Base-by-base conservation (phyloP, 768 basidiomycete genomes). In the Leucocoprinus leucothites region DNA sequence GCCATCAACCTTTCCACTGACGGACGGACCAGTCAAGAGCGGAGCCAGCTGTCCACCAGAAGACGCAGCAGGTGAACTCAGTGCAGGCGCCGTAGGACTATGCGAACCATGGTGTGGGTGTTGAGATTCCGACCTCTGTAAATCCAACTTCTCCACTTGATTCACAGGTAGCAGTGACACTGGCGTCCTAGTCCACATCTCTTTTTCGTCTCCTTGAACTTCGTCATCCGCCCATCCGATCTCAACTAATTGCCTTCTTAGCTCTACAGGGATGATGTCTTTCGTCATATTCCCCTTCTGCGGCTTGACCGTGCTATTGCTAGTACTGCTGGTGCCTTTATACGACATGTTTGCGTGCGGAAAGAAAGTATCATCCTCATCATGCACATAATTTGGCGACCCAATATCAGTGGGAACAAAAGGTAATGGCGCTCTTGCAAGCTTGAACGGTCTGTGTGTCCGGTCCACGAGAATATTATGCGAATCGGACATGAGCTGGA, bases 351-450 rank as follows among this genome's bases (percentile, higher is more conserved):
- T 34, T 34, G 31, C 31, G 31, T n/a, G n/a, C n/a, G n/a, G n/a
- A n/a, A n/a, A n/a, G n/a, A n/a, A n/a, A n/a, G n/a, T n/a, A n/a
- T n/a, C 21, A 35, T 45, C 35, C 2, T 40, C 19, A 9, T 48
- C 18, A 24, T 73, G 75, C 1, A 86, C 72, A 60, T 82, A 89
- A 9, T 73, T 66, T 56, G 71, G 80, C 1, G 85, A 82, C 1
- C 89, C 89, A 43, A 90, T 84, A 60, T 91, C 88, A 0, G 87
- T 87, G 0, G 87, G 80, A 11, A 89, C 79, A 61, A 90, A 92
- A 0, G 85, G 72, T n/a, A 91, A 75, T 1, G 85, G 85, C 8
- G 76, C 80, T n/a, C 86, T 77, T n/a, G 84, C 78, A 16, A 84
- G 65, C 61, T 82, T 87, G 71, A 92, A 91, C 0, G 87, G 84